A percentile compares a stretch with the other conserved stretches of the same genome.
Conservation (phyloP, 1,284 basidiomycete genomes). For the Rhodofomes roseus region DNA sequence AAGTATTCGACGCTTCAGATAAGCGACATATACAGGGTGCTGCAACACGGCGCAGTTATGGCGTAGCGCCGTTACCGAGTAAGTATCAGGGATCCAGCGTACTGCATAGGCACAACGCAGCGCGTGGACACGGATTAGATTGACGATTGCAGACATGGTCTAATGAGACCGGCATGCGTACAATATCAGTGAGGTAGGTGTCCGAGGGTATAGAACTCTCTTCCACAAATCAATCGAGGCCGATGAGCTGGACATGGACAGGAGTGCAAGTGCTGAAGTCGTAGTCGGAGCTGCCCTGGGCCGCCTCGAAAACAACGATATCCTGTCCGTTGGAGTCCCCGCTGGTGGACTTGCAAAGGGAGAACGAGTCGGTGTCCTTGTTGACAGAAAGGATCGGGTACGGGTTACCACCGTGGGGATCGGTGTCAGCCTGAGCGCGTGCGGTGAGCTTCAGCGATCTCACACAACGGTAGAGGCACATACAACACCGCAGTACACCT, state of each 20-base stretch:
- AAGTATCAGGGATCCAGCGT: not conserved
- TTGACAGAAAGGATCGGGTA: conserved; percentile 18
- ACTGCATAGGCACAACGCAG: not conserved
- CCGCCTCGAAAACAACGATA: conserved; percentile 21
- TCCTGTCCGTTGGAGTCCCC: conserved; percentile 9
- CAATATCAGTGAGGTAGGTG: not conserved
- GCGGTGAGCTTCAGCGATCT: not conserved
- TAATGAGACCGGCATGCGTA: not conserved
- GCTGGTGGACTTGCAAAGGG: conserved; percentile 17
- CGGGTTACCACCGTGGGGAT: conserved; percentile 8
- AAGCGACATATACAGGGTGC: no score
- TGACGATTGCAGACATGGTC: not conserved
- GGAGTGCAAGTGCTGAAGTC: conserved; percentile 19
- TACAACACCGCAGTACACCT: conserved; percentile 15
- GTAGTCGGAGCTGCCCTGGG: conserved; percentile 14
- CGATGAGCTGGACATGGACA: conserved; percentile 22
- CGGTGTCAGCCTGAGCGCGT: conserved; percentile 12
- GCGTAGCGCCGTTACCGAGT: no score
- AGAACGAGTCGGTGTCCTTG: conserved; percentile 24
- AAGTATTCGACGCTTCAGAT: no score
- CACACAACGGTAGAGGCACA: not conserved
- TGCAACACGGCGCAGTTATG: no score
- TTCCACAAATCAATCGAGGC: conserved; percentile 2
- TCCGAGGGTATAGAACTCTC: not conserved
- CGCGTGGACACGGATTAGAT: not conserved